Evolutionary conservation across 345 rosid genomes (phyloP).

Genomic region (Bretschneidera sinensis): DNA sequence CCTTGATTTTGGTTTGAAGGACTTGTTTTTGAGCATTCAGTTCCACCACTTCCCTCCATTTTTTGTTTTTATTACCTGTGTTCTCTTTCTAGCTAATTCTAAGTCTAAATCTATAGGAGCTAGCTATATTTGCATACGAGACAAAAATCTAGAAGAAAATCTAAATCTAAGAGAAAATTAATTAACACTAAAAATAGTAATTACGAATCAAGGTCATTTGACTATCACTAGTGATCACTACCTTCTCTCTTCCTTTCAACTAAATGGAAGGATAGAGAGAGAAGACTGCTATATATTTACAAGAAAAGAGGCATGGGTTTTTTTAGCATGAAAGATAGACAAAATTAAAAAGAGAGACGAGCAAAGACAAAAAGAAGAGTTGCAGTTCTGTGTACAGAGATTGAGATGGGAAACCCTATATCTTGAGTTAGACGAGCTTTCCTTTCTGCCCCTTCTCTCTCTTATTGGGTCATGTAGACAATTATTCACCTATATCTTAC

Average conservation of each 20-base stretch:
- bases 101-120: background rate
- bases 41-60: slow-evolving; percentile 23
- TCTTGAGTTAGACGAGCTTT: slow-evolving; percentile 29
- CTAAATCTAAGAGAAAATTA: background rate
- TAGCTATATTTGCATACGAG: background rate
- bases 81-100: background rate
- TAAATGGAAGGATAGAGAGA: slow-evolving; percentile 12
- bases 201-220: background rate
- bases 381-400: slow-evolving; percentile 18
- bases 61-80: background rate
- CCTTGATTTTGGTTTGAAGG: slow-evolving; percentile 16
- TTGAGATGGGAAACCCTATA: slow-evolving; percentile 39
- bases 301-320: slow-evolving; percentile 19
- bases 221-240: background rate
- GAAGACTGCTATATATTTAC: slow-evolving; percentile 15
- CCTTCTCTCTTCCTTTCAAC: slow-evolving; percentile 12
- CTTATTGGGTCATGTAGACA: slow-evolving; percentile 34
- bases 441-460: slow-evolving; percentile 13
- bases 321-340: too few relatives aligned
- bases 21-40: slow-evolving; percentile 32
- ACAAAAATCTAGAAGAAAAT: background rate
- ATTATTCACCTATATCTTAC: slow-evolving; percentile 30
- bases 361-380: slow-evolving; percentile 6
- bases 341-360: background rate
- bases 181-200: background rate